phyloP scores from a whole-genome alignment of 805 yeast genomes.

The Lipomyces anomalus region DNA sequence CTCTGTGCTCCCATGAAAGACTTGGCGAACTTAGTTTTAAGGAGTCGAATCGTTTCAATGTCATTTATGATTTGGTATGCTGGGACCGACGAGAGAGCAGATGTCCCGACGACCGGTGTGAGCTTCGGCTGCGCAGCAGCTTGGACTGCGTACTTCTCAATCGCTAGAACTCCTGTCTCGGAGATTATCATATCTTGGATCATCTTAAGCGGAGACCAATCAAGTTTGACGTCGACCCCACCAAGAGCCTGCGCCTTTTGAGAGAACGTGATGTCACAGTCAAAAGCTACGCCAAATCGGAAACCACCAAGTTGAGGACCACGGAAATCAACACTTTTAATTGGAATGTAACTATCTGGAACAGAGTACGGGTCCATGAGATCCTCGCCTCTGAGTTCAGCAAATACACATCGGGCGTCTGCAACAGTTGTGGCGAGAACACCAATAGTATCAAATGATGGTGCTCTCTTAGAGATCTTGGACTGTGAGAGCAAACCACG shows the following conservation, averaged over 20 bases:
- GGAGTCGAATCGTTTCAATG: slow-evolving; percentile 10
- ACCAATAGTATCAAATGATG: slow-evolving; percentile 17
- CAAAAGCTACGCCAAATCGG: slow-evolving; percentile 17
- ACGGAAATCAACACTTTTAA: slow-evolving; percentile 21
- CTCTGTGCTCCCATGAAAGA: slow-evolving; percentile 18
- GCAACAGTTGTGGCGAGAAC: slow-evolving; percentile 12
- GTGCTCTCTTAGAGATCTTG: slow-evolving; percentile 9
- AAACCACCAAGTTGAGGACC: slow-evolving; percentile 22
- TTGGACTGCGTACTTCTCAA: slow-evolving; percentile 14
- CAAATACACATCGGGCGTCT: slow-evolving; percentile 17
- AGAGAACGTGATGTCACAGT: slow-evolving; percentile 2
- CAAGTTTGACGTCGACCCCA: slow-evolving; percentile 14
- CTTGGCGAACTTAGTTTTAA: slow-evolving; percentile 14
- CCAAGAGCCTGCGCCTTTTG: slow-evolving; percentile 14
- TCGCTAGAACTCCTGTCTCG: slow-evolving; percentile 5
- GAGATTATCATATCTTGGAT: slow-evolving; percentile 4
- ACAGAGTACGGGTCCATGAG: slow-evolving; percentile 13
- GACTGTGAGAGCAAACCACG: slow-evolving; percentile 17
- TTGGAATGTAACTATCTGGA: slow-evolving; percentile 17
- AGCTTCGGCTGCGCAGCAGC: slow-evolving; percentile 1
- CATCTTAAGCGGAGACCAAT: slow-evolving; percentile 9
- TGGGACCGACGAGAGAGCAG: slow-evolving; percentile 6
- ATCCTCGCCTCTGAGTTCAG: slow-evolving; percentile 17
- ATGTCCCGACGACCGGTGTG: slow-evolving; percentile 2
- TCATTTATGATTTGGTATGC: slow-evolving; percentile 9